Conservation (phyloP, 352 stramenopile species). For the Pythium coloratum region DNA sequence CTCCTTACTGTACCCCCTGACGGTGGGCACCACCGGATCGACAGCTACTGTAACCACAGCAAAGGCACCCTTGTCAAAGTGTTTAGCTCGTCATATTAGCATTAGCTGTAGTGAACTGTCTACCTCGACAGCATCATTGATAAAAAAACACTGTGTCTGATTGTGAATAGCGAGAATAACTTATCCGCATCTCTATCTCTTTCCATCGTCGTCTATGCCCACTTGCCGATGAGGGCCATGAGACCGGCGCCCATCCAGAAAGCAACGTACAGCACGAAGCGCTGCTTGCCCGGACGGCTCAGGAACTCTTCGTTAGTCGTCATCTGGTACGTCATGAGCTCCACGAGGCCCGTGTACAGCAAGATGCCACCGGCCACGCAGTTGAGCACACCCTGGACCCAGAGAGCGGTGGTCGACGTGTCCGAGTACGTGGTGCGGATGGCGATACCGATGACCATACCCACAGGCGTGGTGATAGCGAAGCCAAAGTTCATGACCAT, state of each 20-base stretch:
- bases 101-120: too few relatives aligned
- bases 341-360: constrained; percentile 67
- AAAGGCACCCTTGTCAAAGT: too few relatives aligned
- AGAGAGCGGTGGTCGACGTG: constrained; percentile 47
- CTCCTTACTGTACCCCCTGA: too few relatives aligned
- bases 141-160: too few relatives aligned
- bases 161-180: too few relatives aligned
- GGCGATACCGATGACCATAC: constrained; percentile 56
- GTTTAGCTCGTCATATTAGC: too few relatives aligned
- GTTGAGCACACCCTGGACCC: constrained; percentile 64
- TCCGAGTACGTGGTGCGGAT: constrained; percentile 53
- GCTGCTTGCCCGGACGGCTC: constrained; percentile 29
- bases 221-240: constrained; percentile 75
- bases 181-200: too few relatives aligned
- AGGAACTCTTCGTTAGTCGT: constrained; percentile 66
- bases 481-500: constrained; percentile 54
- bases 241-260: constrained; percentile 53
- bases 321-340: constrained; percentile 73
- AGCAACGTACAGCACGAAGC: constrained; percentile 43
- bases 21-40: too few relatives aligned
- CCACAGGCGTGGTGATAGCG: constrained; percentile 53
- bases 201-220: constrained; percentile 43
- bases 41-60: too few relatives aligned
- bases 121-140: too few relatives aligned
- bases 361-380: constrained; percentile 67